Evolutionary conservation across 139 green algal species (phyloP), one percentile per base, ranked within the genome.

Genomic region (Pleodorina starrii): DNA sequence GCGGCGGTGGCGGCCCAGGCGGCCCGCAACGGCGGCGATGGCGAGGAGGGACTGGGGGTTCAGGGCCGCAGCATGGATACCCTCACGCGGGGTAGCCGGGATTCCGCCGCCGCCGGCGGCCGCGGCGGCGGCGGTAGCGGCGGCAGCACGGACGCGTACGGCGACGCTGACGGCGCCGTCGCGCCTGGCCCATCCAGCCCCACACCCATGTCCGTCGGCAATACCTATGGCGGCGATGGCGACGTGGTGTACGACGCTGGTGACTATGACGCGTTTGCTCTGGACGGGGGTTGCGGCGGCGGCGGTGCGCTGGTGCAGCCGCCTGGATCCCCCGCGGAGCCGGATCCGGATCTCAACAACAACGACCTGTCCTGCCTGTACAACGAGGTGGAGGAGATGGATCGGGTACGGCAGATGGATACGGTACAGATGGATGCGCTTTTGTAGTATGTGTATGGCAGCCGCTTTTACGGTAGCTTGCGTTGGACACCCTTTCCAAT

Each of bases 171-270:
- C 74, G 74, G 7, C 74, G 40, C 72, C 36, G 69, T 10, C 38
- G 69, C 35, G 32, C 1, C 38, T 32, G 72, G 43, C 12, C 72
- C 74, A 43, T 40, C 74, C 27, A 82, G 74, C 7, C 43, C 43
- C 9, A 63, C 46, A 44, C 74, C 74, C 29, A 63, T 82, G 74
- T 82, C 74, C 38, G 74, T 54, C 72, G 74, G 74, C 74, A 82
- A 80, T 40, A 43, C 72, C 23, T 51, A 36, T 36, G 72, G 72
- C 72, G 42, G 27, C 50, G 77, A 14, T 50, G 50, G 46, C 32
- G 27, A n/a, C 50, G 16, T 17, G 17, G 27, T 11, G 32, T 84
- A 71, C 50, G 77, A 84, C 35, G 19, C n/a, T 32, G 25, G 50
- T 2, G 77, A 84, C 77, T 84, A 46, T 17, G 32, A 43, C 48